Conservation (phyloP, 2,329 filamentous ascomycete genomes). For the Fusarium buxicola region DNA sequence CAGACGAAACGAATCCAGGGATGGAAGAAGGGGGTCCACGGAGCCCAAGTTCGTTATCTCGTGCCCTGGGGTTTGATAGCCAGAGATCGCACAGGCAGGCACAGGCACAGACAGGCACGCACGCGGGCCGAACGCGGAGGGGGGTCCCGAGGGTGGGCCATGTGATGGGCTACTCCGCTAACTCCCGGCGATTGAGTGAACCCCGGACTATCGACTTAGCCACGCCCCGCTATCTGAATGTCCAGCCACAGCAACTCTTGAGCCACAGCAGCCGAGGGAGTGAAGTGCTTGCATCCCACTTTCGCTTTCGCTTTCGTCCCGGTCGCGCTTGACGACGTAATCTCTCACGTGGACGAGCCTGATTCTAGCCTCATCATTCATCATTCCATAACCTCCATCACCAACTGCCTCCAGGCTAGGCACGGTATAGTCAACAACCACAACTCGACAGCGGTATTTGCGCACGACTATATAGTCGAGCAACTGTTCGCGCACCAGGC, state of each 20-base stretch:
- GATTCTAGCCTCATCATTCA: conserved; percentile 38
- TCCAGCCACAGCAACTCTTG: neutral
- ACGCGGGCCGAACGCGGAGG: conserved; percentile 35
- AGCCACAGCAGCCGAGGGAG: neutral
- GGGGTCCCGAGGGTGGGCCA: conserved; percentile 28
- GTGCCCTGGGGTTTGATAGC: conserved; percentile 19
- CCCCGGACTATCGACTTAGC: conserved; percentile 15
- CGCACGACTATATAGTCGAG: neutral
- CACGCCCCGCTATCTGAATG: neutral
- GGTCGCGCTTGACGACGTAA: conserved; percentile 36
- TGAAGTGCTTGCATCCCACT: conserved; percentile 3
- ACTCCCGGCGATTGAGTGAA: conserved; percentile 5
- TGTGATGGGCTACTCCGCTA: conserved; percentile 25
- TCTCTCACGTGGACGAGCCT: conserved; percentile 43
- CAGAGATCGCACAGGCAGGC: conserved; percentile 4
- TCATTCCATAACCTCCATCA: conserved; percentile 28
- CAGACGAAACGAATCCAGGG: conserved; percentile 12
- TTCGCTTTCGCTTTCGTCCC: conserved; percentile 5
- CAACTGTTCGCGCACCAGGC: neutral
- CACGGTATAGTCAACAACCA: conserved; percentile 4
- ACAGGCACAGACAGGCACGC: conserved; percentile 3
- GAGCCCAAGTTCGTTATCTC: conserved; percentile 24
- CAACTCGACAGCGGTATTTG: neutral
- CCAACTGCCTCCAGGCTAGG: conserved; percentile 2
- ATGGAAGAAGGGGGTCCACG: conserved; percentile 16